A percentile compares a stretch with the other conserved stretches of the same genome.
Evolutionary conservation across 768 basidiomycete species (phyloP).

Genomic region (Neoboletus magnificus): DNA sequence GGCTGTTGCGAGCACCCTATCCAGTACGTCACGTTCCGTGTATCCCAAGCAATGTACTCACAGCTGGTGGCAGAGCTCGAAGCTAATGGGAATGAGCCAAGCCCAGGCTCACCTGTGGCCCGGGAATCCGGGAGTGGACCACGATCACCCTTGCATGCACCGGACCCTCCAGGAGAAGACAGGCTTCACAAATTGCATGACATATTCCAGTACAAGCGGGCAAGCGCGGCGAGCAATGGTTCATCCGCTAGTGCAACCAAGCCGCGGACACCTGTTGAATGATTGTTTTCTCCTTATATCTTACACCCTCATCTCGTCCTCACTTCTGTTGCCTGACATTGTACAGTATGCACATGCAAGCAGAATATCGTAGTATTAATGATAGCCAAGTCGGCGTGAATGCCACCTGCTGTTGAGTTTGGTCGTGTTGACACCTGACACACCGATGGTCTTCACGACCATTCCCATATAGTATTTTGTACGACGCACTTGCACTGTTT

Average conservation of each 20-base stretch:
- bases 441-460: constrained; percentile 10
- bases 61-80: constrained; percentile 51
- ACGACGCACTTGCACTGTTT: constrained; percentile 1
- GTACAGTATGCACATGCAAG: constrained; percentile 29
- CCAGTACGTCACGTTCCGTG: constrained; percentile 50
- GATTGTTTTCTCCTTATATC: constrained; percentile 16
- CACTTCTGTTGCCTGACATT: constrained; percentile 23
- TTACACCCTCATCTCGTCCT: constrained; percentile 16
- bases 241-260: constrained; percentile 31
- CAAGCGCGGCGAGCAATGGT: constrained; percentile 53
- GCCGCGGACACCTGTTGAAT: constrained; percentile 17
- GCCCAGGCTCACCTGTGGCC: constrained; percentile 31
- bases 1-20: constrained; percentile 79
- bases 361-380: constrained; percentile 25
- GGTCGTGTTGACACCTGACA: constrained; percentile 24
- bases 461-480: constrained; percentile 2
- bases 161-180: constrained; percentile 49
- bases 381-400: not conserved
- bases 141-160: constrained; percentile 33
- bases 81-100: constrained; percentile 46
- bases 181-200: constrained; percentile 73
- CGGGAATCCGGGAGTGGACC: constrained; percentile 30
- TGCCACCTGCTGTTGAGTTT: constrained; percentile 13
- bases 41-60: constrained; percentile 6
- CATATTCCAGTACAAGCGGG: constrained; percentile 74